Percentiles rank a stretch among this genome's conserved stretches.
Evolutionary conservation across 129 eudicot species (phyloP).

Genomic region (Flaveria trinervia): DNA sequence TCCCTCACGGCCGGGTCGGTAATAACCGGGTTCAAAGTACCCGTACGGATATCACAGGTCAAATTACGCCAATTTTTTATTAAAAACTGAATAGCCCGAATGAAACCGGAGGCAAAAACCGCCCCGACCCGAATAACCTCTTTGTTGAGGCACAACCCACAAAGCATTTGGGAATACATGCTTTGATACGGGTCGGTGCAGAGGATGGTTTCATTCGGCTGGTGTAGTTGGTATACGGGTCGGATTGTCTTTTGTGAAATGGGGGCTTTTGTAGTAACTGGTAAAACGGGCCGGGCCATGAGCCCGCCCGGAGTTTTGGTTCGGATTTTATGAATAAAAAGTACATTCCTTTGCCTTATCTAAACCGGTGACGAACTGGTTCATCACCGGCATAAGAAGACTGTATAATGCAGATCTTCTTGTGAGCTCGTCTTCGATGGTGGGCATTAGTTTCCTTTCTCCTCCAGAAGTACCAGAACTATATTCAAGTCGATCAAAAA

Average conservation of each 20-base stretch:
- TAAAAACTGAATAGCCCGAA: conserved; percentile 57
- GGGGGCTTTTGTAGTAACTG: conserved; percentile 55
- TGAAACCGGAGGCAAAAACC: conserved; percentile 61
- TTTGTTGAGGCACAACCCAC: conserved; percentile 49
- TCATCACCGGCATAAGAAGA: conserved; percentile 69
- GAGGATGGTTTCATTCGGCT: conserved; percentile 68
- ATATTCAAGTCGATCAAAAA: background rate
- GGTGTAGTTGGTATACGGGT: conserved; percentile 61
- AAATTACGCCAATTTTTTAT: conserved; percentile 52
- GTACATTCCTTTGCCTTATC: conserved; percentile 64
- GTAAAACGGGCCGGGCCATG: conserved; percentile 57
- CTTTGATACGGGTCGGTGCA: conserved; percentile 24
- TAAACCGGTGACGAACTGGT: conserved; percentile 56
- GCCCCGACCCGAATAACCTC: conserved; percentile 71
- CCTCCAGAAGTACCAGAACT: conserved; percentile 81
- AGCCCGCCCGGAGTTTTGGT: conserved; percentile 63
- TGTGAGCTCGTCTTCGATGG: conserved; percentile 55
- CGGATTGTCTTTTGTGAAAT: conserved; percentile 30
- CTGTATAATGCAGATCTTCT: conserved; percentile 56
- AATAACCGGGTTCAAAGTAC: conserved; percentile 31
- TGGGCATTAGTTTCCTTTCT: conserved; percentile 69
- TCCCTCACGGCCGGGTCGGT: conserved; percentile 4
- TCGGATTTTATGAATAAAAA: conserved; percentile 56
- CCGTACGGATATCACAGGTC: conserved; percentile 49
- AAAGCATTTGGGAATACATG: conserved; percentile 41